phyloP scores from a whole-genome alignment of 176 grass and related monocot species.

The Bonia amplexicaulis region DNA sequence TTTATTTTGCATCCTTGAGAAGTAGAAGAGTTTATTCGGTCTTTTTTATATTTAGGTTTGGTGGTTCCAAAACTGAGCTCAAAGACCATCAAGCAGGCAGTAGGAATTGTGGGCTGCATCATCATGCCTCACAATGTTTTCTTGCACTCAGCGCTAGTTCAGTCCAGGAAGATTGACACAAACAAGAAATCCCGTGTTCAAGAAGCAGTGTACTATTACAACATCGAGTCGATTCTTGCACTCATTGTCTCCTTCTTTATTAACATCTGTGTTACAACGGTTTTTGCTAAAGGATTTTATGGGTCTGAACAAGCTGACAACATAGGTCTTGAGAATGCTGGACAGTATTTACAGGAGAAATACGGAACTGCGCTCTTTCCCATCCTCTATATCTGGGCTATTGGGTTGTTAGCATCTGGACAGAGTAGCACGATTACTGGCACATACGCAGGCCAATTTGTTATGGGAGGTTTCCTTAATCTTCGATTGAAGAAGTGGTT shows the following conservation, averaged over 20 bases:
- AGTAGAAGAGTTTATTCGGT: conserved; percentile 18
- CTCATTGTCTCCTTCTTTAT: conserved; percentile 82
- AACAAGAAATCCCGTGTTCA: conserved; percentile 67
- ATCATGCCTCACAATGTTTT: conserved; percentile 96
- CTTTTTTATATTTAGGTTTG: conserved; percentile 50
- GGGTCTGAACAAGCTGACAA: conserved; percentile 53
- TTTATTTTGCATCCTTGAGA: conserved; percentile 7
- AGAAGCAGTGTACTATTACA: conserved; percentile 89
- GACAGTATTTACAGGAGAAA: conserved; percentile 86
- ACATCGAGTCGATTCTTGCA: conserved; percentile 76
- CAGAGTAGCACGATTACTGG: conserved; percentile 94
- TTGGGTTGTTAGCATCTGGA: conserved; percentile 84
- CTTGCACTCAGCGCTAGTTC: conserved; percentile 85
- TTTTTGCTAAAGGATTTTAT: conserved; percentile 93
- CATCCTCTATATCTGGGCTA: conserved; percentile 89
- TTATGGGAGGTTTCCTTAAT: conserved; percentile 94
- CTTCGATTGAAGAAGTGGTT: conserved; percentile 95
- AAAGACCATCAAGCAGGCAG: conserved; percentile 79
- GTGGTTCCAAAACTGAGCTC: conserved; percentile 71
- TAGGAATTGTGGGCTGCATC: conserved; percentile 85
- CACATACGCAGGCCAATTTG: conserved; percentile 88
- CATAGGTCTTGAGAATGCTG: conserved; percentile 93
- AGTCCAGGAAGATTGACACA: conserved; percentile 82
- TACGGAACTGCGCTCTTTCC: conserved; percentile 71
- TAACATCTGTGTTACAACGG: conserved; percentile 79